These are phyloP conservation scores for Cucumis hystrix DNA, from an alignment of 306 rosid species.

Conservation along the genomic window DNA sequence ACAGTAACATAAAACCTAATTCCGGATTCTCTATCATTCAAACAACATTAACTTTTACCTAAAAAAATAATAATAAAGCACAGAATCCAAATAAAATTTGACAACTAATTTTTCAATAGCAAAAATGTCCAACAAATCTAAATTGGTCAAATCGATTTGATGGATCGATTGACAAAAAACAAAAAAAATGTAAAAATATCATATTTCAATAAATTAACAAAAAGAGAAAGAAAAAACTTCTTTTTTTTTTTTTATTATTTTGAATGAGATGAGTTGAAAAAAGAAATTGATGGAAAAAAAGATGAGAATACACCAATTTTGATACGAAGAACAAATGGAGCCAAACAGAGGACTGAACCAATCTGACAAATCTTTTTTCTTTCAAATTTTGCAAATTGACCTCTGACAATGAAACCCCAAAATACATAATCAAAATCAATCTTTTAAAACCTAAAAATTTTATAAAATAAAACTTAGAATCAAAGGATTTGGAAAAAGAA, in stretches of 20 bases:
- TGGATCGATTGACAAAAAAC: not conserved
- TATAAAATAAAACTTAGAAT: not conserved
- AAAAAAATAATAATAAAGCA: too few species aligned
- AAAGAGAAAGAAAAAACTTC: too few species aligned
- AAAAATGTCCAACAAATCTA: not conserved
- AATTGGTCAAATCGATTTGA: not conserved
- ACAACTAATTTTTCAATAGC: not conserved
- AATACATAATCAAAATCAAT: slow-evolving; percentile 3
- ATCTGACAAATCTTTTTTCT: not conserved
- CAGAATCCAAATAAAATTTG: not conserved
- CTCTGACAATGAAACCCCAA: not conserved
- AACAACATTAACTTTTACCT: too few species aligned
- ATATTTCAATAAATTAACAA: too few species aligned
- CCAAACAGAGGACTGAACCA: not conserved
- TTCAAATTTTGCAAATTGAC: not conserved
- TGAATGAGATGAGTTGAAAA: too few species aligned
- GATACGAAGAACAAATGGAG: not conserved
- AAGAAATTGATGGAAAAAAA: not conserved
- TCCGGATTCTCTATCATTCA: too few species aligned
- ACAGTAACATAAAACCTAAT: too few species aligned
- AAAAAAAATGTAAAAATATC: too few species aligned
- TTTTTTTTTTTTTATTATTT: too few species aligned
- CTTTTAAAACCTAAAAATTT: not conserved
- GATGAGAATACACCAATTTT: not conserved
- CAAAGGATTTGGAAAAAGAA: slow-evolving; percentile 12